Evolutionary conservation across 1,284 basidiomycete genomes (phyloP), one percentile per base, ranked within the genome.

Genomic region (Cystobasidium slooffiae): DNA sequence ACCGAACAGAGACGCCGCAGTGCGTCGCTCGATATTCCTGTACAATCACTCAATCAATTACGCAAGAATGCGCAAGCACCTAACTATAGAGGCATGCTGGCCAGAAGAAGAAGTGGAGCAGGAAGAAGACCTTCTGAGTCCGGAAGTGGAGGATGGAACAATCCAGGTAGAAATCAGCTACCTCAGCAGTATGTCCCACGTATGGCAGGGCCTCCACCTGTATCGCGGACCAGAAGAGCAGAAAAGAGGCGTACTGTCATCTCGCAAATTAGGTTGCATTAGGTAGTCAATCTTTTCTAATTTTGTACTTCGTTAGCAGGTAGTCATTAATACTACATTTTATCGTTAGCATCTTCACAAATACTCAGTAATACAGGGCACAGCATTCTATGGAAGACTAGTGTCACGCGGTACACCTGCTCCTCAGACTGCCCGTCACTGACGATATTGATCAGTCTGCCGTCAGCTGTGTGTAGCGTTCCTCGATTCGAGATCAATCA

Each of bases 231-330:
- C 10, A 55, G 67, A 37, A 41, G 52, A 55, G 69, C 69, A 16
- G 75, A 72, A 47, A 75, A 75, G 69, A 43, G 75, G 9, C 51
- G 75, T 8, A 75, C 75, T 22, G 55, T 75, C 62, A 58, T 75
- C 16, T 68, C 66, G n/a, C 66, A 61, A 20, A 52, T 75, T 6
- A 59, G 58, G 9, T 22, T 51, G 20, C 68, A 55, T 20, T 62
- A 55, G 41, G 12, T 51, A 51, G 47, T 9, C 16, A 8, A n/a
- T n/a, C 8, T 61, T 61, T 20, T 12, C 12, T 16, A 24, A 43
- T 46, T 61, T 20, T 41, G 39, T 46, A 61, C 59, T 7, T 51
- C 20, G 47, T 16, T 2, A 61, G 16, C 20, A 9, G n/a, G 59
- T 41, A 61, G 31, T 39, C 10, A 44, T 16, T 41, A n/a, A n/a